Conservation (phyloP, 306 rosid species). For the Bauhinia variegata region DNA sequence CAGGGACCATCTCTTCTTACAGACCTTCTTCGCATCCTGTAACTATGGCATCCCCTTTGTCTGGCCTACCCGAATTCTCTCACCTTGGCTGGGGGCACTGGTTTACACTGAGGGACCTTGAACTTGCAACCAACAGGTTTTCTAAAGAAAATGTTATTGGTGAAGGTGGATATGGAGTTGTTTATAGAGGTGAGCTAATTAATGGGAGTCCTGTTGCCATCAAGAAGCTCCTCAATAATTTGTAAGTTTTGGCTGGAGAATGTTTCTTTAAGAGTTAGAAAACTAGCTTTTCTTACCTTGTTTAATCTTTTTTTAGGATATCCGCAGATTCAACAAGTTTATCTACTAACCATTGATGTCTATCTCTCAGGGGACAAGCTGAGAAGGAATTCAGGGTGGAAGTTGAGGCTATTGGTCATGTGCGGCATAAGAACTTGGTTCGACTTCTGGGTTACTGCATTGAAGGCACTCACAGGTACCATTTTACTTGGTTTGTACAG, state of each 20-base stretch:
- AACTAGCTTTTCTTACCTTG: constrained; percentile 1
- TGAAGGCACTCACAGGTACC: constrained; percentile 93
- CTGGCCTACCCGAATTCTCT: constrained; percentile 88
- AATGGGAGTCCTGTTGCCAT: constrained; percentile 91
- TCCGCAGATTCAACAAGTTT: constrained; percentile 20
- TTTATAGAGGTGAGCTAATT: constrained; percentile 71
- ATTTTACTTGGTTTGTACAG: too few species aligned
- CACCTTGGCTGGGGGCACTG: constrained; percentile 99
- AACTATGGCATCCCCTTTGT: constrained; percentile 74
- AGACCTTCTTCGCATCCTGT: constrained; percentile 55
- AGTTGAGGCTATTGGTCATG: constrained; percentile 97
- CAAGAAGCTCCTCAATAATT: constrained; percentile 86
- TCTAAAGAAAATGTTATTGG: constrained; percentile 83
- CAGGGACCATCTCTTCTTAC: constrained; percentile 43
- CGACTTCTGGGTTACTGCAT: constrained; percentile 89
- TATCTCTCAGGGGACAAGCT: constrained; percentile 81
- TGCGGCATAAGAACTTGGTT: constrained; percentile 89
- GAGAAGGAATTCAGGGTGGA: constrained; percentile 94
- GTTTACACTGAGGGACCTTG: constrained; percentile 92
- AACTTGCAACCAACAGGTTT: constrained; percentile 82
- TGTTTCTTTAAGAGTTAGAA: neutral
- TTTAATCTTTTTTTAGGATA: constrained; percentile 19
- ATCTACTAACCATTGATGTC: constrained; percentile 27
- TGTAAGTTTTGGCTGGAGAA: constrained; percentile 57
- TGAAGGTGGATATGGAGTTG: constrained; percentile 97